Percentiles rank a stretch among this genome's conserved stretches.
Conservation (phyloP, 257 asterid species). For the Salvia hispanica region DNA sequence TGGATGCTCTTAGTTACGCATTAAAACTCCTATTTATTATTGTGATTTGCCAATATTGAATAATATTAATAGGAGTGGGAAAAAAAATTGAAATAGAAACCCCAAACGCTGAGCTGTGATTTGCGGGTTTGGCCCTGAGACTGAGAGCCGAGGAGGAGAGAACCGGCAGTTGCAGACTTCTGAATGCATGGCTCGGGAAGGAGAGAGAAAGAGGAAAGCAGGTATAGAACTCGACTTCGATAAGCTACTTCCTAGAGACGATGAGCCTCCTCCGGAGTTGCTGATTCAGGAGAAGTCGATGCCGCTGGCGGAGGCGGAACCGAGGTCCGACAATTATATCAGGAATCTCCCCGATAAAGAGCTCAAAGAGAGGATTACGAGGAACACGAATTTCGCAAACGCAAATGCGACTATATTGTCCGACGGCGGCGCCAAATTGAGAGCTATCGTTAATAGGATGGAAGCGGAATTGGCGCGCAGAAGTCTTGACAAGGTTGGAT, state of each 20-base stretch:
- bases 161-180: too few relatives aligned
- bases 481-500: conserved; percentile 40
- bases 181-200: conserved; percentile 44
- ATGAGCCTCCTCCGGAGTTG: neutral
- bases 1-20: too few relatives aligned
- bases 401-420: neutral
- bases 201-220: conserved; percentile 38
- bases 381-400: neutral
- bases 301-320: conserved; percentile 9
- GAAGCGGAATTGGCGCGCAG: conserved; percentile 41
- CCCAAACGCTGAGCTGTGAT: too few relatives aligned
- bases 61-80: too few relatives aligned
- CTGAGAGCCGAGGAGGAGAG: too few relatives aligned
- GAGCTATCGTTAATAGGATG: neutral
- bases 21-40: too few relatives aligned
- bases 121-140: too few relatives aligned
- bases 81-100: too few relatives aligned
- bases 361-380: conserved; percentile 13
- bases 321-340: neutral
- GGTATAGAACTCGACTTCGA: conserved; percentile 29
- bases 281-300: too few relatives aligned
- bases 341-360: conserved; percentile 13
- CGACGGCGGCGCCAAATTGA: conserved; percentile 40
- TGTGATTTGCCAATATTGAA: too few relatives aligned
- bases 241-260: conserved; percentile 23